A percentile compares a stretch with the other conserved stretches of the same genome.
Conservation (phyloP, 345 rosid species). For the Acer campestre region DNA sequence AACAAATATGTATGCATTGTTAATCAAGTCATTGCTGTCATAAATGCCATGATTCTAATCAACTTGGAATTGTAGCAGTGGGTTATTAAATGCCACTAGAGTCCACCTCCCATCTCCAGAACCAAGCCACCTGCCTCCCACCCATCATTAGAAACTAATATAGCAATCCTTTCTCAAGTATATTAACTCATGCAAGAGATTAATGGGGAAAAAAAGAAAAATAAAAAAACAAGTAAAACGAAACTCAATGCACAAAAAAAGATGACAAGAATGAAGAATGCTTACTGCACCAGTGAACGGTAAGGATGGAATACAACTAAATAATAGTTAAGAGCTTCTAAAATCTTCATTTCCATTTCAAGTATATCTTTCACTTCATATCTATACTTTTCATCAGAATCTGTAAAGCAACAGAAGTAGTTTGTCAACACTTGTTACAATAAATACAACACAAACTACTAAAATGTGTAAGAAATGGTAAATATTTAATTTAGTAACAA, state of each 20-base stretch:
- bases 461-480: slow-evolving; percentile 1
- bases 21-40: background rate
- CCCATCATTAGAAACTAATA: no score
- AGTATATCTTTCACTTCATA: slow-evolving; percentile 89
- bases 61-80: background rate
- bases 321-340: slow-evolving; percentile 92
- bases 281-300: slow-evolving; percentile 81
- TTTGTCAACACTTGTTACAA: slow-evolving; percentile 24
- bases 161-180: background rate
- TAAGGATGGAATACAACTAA: slow-evolving; percentile 95
- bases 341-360: slow-evolving; percentile 97
- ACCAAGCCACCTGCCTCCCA: background rate
- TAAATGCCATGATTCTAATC: background rate
- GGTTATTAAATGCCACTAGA: background rate
- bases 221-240: background rate
- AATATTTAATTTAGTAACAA: slow-evolving; percentile 21
- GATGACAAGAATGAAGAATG: slow-evolving; percentile 14
- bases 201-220: background rate
- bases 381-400: slow-evolving; percentile 74
- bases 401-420: slow-evolving; percentile 43
- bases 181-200: slow-evolving; percentile 1
- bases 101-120: background rate
- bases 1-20: background rate
- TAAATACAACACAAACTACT: slow-evolving; percentile 9
- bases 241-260: background rate